Evolutionary conservation across 129 eudicot species (phyloP), one percentile per base, ranked within the genome.

Genomic region (Oenanthe sinensis): DNA sequence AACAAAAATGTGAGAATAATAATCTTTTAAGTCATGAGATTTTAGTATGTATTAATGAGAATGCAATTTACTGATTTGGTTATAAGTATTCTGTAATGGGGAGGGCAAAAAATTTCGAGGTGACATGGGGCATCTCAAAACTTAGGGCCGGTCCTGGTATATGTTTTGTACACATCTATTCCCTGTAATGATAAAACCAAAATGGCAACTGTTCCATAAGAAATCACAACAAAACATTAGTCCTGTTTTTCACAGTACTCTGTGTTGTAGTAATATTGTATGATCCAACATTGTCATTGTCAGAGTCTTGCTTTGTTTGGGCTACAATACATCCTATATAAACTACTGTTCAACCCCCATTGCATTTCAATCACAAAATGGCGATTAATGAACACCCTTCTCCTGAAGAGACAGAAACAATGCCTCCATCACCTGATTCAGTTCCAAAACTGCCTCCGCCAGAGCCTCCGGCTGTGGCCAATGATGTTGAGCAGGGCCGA

Each of bases 361-460:
- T 39, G 47, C 42, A 36, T 8, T 71, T 42, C 4, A 24, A 43
- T 10, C 3, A 28, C n/a, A 60, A 65, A 44, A 81, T 81, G 84
- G 28, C 84, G 8, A 77, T 69, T 40, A 55, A 8, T 4, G 72
- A 81, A 5, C 46, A 69, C 50, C 58, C 71, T 42, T 14, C 76
- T 0, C 12, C 72, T 13, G 24, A 80, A 30, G 74, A 60, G n/a
- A 17, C 63, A 55, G 74, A 45, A 14, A 69, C 82, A 37, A 85
- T 87, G n/a, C 62, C 83, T 48, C 78, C 84, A 60, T 36, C 82
- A 7, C 2, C 40, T 37, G 40, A 37, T 37, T 2, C 40, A 37
- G 79, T 90, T n/a, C 89, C 89, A 47, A 73, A 81, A n/a, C 87
- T 87, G n/a, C 70, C 83, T 55, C 78, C 83, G 74, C 39, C 82